Base-by-base conservation (phyloP, 441 rosid species). In the Capsella rubella region DNA sequence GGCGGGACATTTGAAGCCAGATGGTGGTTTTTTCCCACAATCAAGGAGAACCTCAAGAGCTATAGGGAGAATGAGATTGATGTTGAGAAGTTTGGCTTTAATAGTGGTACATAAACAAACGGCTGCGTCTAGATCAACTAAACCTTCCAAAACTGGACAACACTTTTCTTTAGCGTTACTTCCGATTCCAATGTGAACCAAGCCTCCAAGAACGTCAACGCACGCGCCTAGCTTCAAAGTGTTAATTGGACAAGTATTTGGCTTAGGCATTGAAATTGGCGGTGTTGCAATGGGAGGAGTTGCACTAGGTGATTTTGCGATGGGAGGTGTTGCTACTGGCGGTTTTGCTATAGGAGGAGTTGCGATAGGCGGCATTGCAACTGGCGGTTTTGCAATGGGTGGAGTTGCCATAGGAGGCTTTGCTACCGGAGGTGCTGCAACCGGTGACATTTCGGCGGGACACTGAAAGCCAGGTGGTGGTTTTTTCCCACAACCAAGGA, bases 111-210 rank as follows among this genome's bases (percentile, higher is more conserved):
- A 50, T 9, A 50, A 5, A 9, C 54, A 50, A 50, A 50, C 54
- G 5, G 54, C 54, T 8, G 54, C 54, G 29, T 50, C 54, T 18
- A 50, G 54, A 18, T 50, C 54, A 18, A 50, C 54, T 50, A 50
- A 50, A 21, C 29, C 29, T 18, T 50, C 54, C 4, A 50, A 10
- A 50, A 50, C 6, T 1, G 54, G 54, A 21, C 54, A 50, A 50
- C 54, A 50, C 14, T 50, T 50, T 21, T 18, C 29, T 1, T 50
- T 50, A 6, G 54, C 14, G 14, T 28, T 50, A 9, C 21, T 21
- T 3, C 54, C 54, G 0, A 50, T 10, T 50, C 54, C 54, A 3
- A 50, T 21, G 14, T 50, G 12, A 21, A 50, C 6, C 14, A 50
- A 21, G 4, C 54, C 54, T 10, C 54, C 54, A 9, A 50, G 54